Conservation (phyloP, 352 stramenopile species). For the Pythium insidiosum region DNA sequence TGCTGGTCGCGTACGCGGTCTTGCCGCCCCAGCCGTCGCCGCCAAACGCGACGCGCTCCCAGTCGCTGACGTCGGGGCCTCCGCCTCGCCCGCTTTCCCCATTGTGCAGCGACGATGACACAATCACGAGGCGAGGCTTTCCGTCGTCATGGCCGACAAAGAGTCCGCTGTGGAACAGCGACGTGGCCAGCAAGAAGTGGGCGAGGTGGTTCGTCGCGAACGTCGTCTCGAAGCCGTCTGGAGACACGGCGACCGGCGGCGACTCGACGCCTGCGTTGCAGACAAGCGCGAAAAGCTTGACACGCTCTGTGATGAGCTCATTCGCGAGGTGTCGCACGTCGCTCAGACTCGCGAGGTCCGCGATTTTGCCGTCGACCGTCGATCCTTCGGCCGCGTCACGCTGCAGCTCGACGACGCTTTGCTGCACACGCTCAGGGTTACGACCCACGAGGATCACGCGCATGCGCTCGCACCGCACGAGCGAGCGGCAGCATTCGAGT, state of each 20-base stretch:
- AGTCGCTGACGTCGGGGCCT: conserved; percentile 21
- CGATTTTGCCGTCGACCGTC: conserved; percentile 7
- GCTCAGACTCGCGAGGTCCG: conserved; percentile 19
- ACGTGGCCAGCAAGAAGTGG: conserved; percentile 29
- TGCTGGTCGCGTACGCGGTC: conserved; percentile 26
- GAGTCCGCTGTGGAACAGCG: conserved; percentile 14
- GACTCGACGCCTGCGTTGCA: conserved; percentile 30
- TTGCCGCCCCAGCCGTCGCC: conserved; percentile 10
- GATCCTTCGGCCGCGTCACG: conserved; percentile 2
- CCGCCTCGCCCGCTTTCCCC: conserved; percentile 1
- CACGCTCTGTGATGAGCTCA: conserved; percentile 12
- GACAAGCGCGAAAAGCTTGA: conserved; percentile 23
- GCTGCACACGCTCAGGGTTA: conserved; percentile 13
- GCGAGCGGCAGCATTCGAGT: conserved; percentile 20
- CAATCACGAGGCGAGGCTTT: conserved; percentile 22
- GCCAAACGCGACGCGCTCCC: conserved; percentile 24
- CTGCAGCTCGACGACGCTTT: conserved; percentile 10
- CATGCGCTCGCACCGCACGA: conserved; percentile 9
- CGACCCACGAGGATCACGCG: conserved; percentile 22
- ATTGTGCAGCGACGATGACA: conserved; percentile 24
- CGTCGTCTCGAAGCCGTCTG: conserved; percentile 27
- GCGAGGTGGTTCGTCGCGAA: conserved; percentile 31
- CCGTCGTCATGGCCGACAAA: conserved; percentile 7
- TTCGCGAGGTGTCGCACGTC: conserved; percentile 18
- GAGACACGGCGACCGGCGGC: conserved; percentile 9